Evolutionary conservation across 2,329 filamentous ascomycete species (phyloP), one percentile per base, ranked within the genome.

Genomic region (Dichotomopilus funicola): DNA sequence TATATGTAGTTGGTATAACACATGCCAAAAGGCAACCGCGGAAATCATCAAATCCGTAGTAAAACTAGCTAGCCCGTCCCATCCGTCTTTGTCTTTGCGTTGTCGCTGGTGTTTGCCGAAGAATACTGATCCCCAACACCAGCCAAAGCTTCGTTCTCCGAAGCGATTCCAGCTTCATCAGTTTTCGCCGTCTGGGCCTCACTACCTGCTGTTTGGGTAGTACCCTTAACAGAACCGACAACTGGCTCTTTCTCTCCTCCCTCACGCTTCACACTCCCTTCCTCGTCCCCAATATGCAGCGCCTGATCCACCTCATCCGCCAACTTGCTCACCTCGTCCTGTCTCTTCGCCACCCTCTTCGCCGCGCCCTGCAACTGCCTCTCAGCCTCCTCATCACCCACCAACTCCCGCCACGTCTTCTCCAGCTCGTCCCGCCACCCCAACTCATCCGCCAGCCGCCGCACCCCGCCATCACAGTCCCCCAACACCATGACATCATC

Each of bases 341-440:
- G 71, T 4, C 73, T 63, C 5, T 67, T 66, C 11, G 67, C 65
- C 41, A 68, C 63, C 42, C 67, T 64, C 53, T 71, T 70, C 33
- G 63, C 61, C 6, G 61, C 63, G 8, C 64, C 66, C 41, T 65
- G 71, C 57, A 74, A 62, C 65, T 80, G 78, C 57, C 72, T 76
- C 62, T 73, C 74, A 27, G 79, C 78, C 64, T 83, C 76, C 59
- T 80, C 73, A 31, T 84, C 74, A 4, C 87, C 82, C 6, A 88
- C 86, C 0, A 86, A 79, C 46, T 73, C 71, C 27, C 82, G 77
- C 91, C 91, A 97, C 51, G 89, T 64, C 3, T 68, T 70, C 67
- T 96, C 89, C 12, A 99, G 75, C 66, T 97, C 92, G 1, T 89
- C 83, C 7, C 80, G 71, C 94, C 94, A 99, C 0, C 91, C 92